These are phyloP conservation scores for Vigna nakashimae DNA, from an alignment of 306 rosid species.

Conservation along the genomic window DNA sequence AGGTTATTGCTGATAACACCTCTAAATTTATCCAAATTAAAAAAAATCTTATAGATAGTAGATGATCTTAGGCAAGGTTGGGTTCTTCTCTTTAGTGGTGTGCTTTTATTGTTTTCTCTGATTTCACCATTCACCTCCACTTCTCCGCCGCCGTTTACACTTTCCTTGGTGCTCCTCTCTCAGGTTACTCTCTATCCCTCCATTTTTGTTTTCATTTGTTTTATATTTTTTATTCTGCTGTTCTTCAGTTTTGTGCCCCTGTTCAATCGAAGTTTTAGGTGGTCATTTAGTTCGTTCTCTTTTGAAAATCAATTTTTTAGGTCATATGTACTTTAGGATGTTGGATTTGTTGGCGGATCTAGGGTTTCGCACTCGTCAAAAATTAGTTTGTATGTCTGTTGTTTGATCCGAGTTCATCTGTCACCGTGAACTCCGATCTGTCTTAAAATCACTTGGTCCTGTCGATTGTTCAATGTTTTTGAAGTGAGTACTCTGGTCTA, in stretches of 20 bases:
- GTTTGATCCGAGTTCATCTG: neutral
- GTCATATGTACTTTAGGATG: neutral
- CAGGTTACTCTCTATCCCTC: constrained; percentile 29
- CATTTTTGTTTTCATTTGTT: neutral
- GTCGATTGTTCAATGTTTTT: constrained; percentile 6
- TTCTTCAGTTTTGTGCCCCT: neutral
- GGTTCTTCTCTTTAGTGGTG: neutral
- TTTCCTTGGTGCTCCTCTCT: neutral
- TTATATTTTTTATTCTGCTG: neutral
- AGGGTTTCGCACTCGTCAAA: neutral
- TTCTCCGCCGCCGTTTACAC: constrained; percentile 13
- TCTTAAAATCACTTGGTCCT: neutral
- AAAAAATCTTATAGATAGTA: too few species aligned
- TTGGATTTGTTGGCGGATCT: constrained; percentile 34
- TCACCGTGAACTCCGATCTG: constrained; percentile 8
- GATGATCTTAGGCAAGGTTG: neutral
- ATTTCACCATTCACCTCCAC: constrained; percentile 5
- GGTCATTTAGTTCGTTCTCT: neutral
- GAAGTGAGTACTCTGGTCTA: neutral
- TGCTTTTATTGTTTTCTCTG: neutral
- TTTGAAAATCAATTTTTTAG: neutral
- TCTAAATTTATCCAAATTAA: too few species aligned
- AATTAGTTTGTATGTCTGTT: neutral
- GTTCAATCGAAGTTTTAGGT: neutral
- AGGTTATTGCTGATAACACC: too few species aligned